phyloP scores from a whole-genome alignment of 2,329 filamentous ascomycete genomes.

The Pseudogymnoascus sp. region DNA sequence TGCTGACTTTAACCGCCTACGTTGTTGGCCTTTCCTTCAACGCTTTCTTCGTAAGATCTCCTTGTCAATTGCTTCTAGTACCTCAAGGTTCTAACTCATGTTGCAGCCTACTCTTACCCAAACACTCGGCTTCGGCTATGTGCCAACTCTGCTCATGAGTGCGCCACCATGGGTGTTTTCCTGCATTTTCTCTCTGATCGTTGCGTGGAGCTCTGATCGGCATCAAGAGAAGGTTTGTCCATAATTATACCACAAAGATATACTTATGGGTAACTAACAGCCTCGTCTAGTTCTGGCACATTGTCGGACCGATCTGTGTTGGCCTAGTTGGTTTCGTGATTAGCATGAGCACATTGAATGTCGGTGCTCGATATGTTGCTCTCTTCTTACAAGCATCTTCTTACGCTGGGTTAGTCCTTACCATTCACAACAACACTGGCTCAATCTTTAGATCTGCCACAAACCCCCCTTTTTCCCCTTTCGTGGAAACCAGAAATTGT shows the following conservation, averaged over 20 bases:
- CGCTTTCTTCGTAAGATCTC: constrained; percentile 44
- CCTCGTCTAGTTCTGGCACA: constrained; percentile 47
- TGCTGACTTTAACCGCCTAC: constrained; percentile 54
- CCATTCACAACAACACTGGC: constrained; percentile 33
- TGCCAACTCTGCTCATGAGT: constrained; percentile 48
- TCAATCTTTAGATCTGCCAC: too few species aligned
- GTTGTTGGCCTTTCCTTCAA: constrained; percentile 53
- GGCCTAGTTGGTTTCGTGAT: constrained; percentile 29
- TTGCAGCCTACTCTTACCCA: constrained; percentile 28
- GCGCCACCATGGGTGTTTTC: constrained; percentile 53
- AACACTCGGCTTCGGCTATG: constrained; percentile 46
- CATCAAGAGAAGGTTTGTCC: constrained; percentile 36
- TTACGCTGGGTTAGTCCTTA: constrained; percentile 45
- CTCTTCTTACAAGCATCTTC: constrained; percentile 28
- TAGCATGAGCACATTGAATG: constrained; percentile 22
- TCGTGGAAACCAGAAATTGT: background rate
- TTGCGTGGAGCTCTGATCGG: constrained; percentile 51
- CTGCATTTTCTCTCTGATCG: constrained; percentile 47
- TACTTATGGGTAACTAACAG: constrained; percentile 52
- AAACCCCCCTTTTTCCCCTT: background rate
- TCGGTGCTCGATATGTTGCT: constrained; percentile 28
- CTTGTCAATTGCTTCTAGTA: background rate
- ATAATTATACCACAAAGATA: constrained; percentile 43
- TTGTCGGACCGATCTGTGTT: constrained; percentile 23
- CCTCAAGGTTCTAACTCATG: background rate